Evolutionary conservation across 2,329 filamentous ascomycete species (phyloP), one percentile per base, ranked within the genome.

Genomic region (Beauveria sp.): DNA sequence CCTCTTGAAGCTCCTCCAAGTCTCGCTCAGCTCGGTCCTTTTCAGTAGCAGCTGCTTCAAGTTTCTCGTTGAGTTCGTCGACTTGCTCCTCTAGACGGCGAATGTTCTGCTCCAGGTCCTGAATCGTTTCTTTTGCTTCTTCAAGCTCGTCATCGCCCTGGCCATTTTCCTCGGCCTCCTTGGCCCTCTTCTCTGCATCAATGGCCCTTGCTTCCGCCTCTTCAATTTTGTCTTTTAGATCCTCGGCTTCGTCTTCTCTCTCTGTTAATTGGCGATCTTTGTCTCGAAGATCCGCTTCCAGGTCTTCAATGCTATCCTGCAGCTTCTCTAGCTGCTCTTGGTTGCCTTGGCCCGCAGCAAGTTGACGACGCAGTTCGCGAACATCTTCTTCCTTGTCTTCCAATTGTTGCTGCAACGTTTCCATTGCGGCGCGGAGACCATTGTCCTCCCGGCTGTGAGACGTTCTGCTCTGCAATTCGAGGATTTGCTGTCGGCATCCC

Each of bases 401-500:
- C 5, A 89, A 69, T 34, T 76, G 72, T 60, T 79, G 79, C 22
- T 82, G 82, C 34, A 92, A 72, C 51, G 78, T 78, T 40, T 86
- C 81, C 45, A 86, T 70, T 68, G 87, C 85, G 26, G 77, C 78
- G 56, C 85, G 86, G 66, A 91, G 82, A 62, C 80, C 84, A 65
- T 91, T 86, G 68, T 92, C 87, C 12, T 83, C 84, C 65, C 91
- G 86, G 68, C 88, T 89, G 68, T 85, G 85, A 74, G 91, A 91
- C 59, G 91, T 82, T 69, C 89, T 90, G 63, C 96, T 89, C 65
- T 93, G 89, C 63, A 96, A 84, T 65, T 96, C 90, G 61, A 87
- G 77, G 66, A 97, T 86, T 71, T 96, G 90, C 67, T 89, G 81
- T 59, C 89, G 86, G 72, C 96, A 96, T 62, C 82, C 82, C 70